Base-by-base conservation (phyloP, 2,329 filamentous ascomycete genomes). In the Plectosphaerella cucumerina region DNA sequence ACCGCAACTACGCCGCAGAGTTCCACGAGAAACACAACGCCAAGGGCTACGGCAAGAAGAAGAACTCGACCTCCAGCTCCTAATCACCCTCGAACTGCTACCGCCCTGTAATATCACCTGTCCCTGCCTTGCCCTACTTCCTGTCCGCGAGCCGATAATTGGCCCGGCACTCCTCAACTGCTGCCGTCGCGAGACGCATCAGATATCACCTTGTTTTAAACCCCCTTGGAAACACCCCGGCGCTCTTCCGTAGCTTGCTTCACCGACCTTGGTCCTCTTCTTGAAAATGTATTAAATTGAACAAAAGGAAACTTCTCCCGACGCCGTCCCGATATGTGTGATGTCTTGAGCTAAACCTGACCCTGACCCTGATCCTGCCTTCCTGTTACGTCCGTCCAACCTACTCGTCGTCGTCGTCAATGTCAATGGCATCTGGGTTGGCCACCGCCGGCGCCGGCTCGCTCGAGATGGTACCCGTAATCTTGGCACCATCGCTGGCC, bases 391-490 rank as follows among this genome's bases (percentile, higher is more conserved):
- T n/a, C 26, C 26, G 8, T 31, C 6, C 26, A 8, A 62, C 51
- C 76, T 69, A 74, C 58, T 88, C 84, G 65, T 89, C 85, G 70
- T 88, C 76, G 56, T 73, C 85, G 67, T 94, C 88, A 58, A 91
- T 78, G 62, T 90, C 83, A 65, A 96, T 94, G 21, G 89, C 90
- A 63, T 96, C 91, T 2, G 91, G 90, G 63, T 96, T 96, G 6
- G 80, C 76, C 12, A 82, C 70, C 18, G 76, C 72, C 17, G 70
- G 66, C 39, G 67, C 63, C 52, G 74, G 68, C 18, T 66, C 65
- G 26, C 26, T 31, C 8, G 26, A 31, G n/a, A 53, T 48, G 4
- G 53, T 80, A 20, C 82, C 83, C 12, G 80, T 84, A 5, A 23
- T 23, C 60, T 87, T 80, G 2, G 86, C 81, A 1, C 85, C 89